Evolutionary conservation across 1,139 yeast species (phyloP), one percentile per base, ranked within the genome.

Genomic region (Geotrichum reessii): DNA sequence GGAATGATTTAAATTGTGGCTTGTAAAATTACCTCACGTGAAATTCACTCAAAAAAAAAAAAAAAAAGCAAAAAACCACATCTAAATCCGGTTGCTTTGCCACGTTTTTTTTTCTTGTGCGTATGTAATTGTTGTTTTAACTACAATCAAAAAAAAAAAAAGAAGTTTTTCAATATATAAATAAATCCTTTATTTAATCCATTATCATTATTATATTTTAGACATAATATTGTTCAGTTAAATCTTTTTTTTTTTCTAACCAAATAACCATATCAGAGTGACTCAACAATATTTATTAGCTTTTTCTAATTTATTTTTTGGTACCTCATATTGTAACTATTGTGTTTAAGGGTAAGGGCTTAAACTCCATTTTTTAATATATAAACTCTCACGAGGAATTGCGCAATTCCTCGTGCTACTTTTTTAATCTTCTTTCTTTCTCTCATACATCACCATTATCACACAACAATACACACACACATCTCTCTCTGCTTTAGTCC

Each of bases 341-440:
- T 31, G 37, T 8, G 8, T 4, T 14, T 31, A 31, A 31, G 37
- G 37, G 37, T 31, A 48, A 25, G 22, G 22, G 44, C 25, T 21
- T n/a, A n/a, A n/a, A n/a, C n/a, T n/a, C n/a, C n/a, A 21, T 21
- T 22, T 27, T 17, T 24, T 19, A 12, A 44, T 27, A 11, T 47
- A 48, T 49, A 25, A 48, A 47, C 25, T 47, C 31, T 50, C 58
- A 51, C 58, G 58, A 56, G 58, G 40, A 52, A 56, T 56, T 56
- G 58, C 58, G 54, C 58, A 50, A 56, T 56, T 52, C n/a, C 55
- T 37, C 50, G 42, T 55, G 58, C 51, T n/a, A n/a, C n/a, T n/a
- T n/a, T 22, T 21, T 50, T 19, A 28, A 17, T 14, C 31, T 22
- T 27, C 37, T 25, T 24, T 24, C 11, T 27, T 44, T 22, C 40